These are phyloP conservation scores for Aeminium ludgeri DNA, from an alignment of 495 filamentous ascomycete genomes.

Conservation along the genomic window DNA sequence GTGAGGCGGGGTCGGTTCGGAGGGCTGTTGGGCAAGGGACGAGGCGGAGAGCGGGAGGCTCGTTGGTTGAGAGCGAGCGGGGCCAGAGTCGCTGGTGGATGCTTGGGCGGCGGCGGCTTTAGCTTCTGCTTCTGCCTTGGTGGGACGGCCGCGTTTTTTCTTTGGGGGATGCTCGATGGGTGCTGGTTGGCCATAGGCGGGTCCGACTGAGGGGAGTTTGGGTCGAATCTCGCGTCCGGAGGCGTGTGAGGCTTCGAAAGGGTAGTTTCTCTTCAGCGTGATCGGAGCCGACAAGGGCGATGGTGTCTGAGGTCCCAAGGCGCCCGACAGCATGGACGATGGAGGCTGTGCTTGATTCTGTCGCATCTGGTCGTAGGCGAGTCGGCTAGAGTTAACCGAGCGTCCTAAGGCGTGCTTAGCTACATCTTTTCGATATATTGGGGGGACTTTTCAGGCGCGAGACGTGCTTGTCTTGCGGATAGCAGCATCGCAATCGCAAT, in stretches of 20 bases:
- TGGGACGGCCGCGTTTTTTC: constrained; percentile 36
- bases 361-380: constrained; percentile 18
- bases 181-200: constrained; percentile 12
- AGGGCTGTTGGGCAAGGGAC: neutral
- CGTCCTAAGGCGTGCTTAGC: constrained; percentile 23
- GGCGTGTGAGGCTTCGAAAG: constrained; percentile 1
- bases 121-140: constrained; percentile 23
- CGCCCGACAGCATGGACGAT: constrained; percentile 3
- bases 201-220: constrained; percentile 16
- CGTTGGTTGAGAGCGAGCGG: neutral
- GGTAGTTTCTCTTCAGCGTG: constrained; percentile 14
- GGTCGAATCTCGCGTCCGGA: constrained; percentile 20
- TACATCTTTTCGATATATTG: neutral
- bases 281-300: constrained; percentile 7
- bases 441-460: neutral
- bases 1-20: constrained; percentile 12
- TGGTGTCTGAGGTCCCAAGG: constrained; percentile 9
- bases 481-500: neutral
- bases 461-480: neutral
- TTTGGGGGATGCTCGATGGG: constrained; percentile 23
- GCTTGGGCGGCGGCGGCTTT: constrained; percentile 15
- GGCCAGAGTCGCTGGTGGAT: neutral
- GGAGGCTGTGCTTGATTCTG: constrained; percentile 6
- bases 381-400: constrained; percentile 27
- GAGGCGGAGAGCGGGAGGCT: neutral